These are phyloP conservation scores for Smallanthus sonchifolius DNA, from an alignment of 129 eudicot species.

Conservation along the genomic window DNA sequence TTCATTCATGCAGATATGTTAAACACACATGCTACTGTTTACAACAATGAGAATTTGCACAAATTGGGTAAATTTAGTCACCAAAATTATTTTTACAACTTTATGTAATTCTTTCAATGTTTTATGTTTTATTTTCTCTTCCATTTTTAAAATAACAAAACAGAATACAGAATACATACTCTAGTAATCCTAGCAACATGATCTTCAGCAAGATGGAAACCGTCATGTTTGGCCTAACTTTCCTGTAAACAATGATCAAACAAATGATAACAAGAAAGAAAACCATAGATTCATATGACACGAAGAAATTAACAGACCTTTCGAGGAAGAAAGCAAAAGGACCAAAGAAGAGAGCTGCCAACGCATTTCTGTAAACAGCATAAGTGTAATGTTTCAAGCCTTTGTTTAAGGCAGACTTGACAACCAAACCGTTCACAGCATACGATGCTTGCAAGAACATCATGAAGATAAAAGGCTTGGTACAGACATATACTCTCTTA, in stretches of 20 bases:
- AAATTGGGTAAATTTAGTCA: not conserved
- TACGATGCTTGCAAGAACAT: slow-evolving; percentile 27
- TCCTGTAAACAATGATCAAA: slow-evolving; percentile 30
- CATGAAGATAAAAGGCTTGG: slow-evolving; percentile 22
- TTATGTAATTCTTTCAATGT: too few species aligned
- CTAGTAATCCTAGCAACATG: slow-evolving; percentile 44
- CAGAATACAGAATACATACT: slow-evolving; percentile 24
- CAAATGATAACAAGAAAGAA: not conserved
- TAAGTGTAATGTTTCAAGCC: slow-evolving; percentile 35
- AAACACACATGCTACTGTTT: not conserved
- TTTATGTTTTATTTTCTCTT: too few species aligned
- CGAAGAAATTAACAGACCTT: slow-evolving; percentile 12
- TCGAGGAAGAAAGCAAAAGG: slow-evolving; percentile 35
- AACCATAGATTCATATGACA: not conserved
- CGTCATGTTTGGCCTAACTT: slow-evolving; percentile 54
- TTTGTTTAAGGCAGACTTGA: slow-evolving; percentile 31
- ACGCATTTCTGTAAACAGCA: slow-evolving; percentile 21
- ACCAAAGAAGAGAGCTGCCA: slow-evolving; percentile 24
- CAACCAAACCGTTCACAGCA: slow-evolving; percentile 26
- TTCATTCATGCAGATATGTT: not conserved
- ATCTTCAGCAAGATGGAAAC: slow-evolving; percentile 45
- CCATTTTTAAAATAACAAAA: not conserved
- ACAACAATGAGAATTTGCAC: not conserved
- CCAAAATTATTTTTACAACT: too few species aligned
- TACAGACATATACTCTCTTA: slow-evolving; percentile 10